These are phyloP conservation scores for Ceratocystis lukuohia DNA, from an alignment of 2,329 filamentous ascomycete species.

Conservation along the genomic window DNA sequence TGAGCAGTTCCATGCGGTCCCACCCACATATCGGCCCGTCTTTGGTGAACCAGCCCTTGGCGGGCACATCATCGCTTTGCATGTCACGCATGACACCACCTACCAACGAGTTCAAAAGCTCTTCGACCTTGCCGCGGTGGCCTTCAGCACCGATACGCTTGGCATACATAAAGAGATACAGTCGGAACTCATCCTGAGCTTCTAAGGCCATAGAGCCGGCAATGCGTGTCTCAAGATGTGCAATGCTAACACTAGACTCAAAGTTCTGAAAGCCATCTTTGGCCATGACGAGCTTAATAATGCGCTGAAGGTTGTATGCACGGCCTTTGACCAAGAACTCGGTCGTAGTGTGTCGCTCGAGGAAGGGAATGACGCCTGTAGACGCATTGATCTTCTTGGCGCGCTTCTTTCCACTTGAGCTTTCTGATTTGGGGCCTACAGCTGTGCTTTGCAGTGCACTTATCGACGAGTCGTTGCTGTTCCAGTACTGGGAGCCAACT, in stretches of 20 bases:
- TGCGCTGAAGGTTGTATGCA: constrained; percentile 77
- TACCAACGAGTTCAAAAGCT: constrained; percentile 69
- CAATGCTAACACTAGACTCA: constrained; percentile 81
- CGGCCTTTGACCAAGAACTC: constrained; percentile 85
- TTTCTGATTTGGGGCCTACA: constrained; percentile 37
- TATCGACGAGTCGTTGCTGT: constrained; percentile 84
- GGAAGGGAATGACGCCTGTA: constrained; percentile 79
- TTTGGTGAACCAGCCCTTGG: constrained; percentile 48
- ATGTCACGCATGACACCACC: constrained; percentile 56
- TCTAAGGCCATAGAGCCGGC: constrained; percentile 76
- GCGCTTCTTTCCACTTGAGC: constrained; percentile 33
- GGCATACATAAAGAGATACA: constrained; percentile 96
- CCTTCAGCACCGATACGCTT: constrained; percentile 90
- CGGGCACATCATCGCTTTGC: constrained; percentile 24
- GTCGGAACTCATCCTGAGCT: constrained; percentile 79
- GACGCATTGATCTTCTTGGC: constrained; percentile 51
- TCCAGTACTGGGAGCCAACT: constrained; percentile 97
- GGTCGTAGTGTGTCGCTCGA: constrained; percentile 89
- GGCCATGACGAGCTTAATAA: constrained; percentile 78
- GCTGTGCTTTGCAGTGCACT: constrained; percentile 63
- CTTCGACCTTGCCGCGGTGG: constrained; percentile 76
- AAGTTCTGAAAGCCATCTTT: constrained; percentile 86
- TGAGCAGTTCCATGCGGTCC: constrained; percentile 75
- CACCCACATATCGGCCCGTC: constrained; percentile 75
- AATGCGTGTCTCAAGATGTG: constrained; percentile 87